Conservation (phyloP, 2,329 filamentous ascomycete species). For the Alternaria sp. region DNA sequence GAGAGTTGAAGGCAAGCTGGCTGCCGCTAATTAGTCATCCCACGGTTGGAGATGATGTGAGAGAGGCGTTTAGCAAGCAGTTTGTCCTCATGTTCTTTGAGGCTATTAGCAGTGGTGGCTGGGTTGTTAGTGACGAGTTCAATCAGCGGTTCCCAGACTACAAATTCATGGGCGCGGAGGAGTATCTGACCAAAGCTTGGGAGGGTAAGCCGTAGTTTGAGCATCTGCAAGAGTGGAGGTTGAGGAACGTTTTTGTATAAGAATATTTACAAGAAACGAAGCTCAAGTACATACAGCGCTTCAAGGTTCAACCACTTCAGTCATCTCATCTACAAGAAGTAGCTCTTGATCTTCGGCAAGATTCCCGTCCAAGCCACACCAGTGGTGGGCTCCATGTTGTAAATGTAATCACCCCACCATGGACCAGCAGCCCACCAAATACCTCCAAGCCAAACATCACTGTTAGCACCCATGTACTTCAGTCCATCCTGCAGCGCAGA, state of each 20-base stretch:
- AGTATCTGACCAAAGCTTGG: constrained; percentile 56
- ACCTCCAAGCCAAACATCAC: constrained; percentile 63
- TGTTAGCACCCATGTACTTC: constrained; percentile 58
- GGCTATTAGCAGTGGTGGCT: constrained; percentile 54
- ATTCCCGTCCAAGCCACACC: constrained; percentile 54
- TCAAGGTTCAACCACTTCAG: not conserved
- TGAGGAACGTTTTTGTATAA: not conserved
- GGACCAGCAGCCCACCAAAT: constrained; percentile 66
- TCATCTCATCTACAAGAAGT: constrained; percentile 31
- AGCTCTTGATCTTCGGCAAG: constrained; percentile 49
- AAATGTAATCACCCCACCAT: constrained; percentile 61
- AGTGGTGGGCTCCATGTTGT: constrained; percentile 59
- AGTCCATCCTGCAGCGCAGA: constrained; percentile 61
- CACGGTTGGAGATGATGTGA: constrained; percentile 49
- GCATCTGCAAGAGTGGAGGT: not conserved
- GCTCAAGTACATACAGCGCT: constrained; percentile 18
- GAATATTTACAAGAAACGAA: not conserved
- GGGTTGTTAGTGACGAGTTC: constrained; percentile 57
- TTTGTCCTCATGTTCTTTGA: constrained; percentile 56
- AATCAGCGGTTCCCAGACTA: constrained; percentile 59
- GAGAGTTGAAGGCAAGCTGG: constrained; percentile 55
- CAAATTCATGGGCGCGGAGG: constrained; percentile 53
- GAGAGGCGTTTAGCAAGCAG: constrained; percentile 45
- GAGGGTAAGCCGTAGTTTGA: constrained; percentile 44
- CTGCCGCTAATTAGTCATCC: constrained; percentile 45